phyloP scores from a whole-genome alignment of 371 early-diverging fungal species.

The Globomyces sp. region DNA sequence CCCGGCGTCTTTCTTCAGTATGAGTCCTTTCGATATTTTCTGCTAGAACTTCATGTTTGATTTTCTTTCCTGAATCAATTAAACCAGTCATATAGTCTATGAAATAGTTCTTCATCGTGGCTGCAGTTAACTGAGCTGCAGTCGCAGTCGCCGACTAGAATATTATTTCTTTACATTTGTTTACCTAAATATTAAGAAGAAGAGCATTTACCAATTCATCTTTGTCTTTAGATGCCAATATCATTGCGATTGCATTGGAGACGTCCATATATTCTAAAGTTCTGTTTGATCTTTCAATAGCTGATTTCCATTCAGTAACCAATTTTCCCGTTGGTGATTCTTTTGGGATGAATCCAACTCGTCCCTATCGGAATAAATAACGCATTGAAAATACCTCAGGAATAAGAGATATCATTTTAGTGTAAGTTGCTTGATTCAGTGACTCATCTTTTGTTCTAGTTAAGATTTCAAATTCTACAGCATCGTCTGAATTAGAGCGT shows the following conservation, averaged over 20 bases:
- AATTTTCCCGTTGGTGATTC: constrained; percentile 78
- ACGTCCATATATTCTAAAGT: constrained; percentile 71
- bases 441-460: constrained; percentile 70
- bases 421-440: constrained; percentile 50
- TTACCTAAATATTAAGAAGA: neutral
- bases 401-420: constrained; percentile 55
- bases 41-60: constrained; percentile 87
- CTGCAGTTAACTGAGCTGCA: constrained; percentile 73
- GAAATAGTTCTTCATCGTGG: constrained; percentile 83
- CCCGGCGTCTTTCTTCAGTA: constrained; percentile 61
- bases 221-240: constrained; percentile 86
- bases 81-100: constrained; percentile 76
- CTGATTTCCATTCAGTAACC: constrained; percentile 74
- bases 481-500: constrained; percentile 29
- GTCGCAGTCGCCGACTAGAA: constrained; percentile 63
- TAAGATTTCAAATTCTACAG: constrained; percentile 71
- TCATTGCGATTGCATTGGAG: constrained; percentile 64
- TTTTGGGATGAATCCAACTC: constrained; percentile 75
- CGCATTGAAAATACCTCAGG: constrained; percentile 11
- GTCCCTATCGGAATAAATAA: constrained; percentile 45
- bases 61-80: constrained; percentile 82
- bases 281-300: constrained; percentile 47
- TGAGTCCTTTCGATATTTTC: constrained; percentile 70
- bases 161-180: neutral
- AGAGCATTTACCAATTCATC: constrained; percentile 67